These are phyloP conservation scores for Sambucus nigra DNA, from an alignment of 129 eudicot genomes.

Conservation along the genomic window DNA sequence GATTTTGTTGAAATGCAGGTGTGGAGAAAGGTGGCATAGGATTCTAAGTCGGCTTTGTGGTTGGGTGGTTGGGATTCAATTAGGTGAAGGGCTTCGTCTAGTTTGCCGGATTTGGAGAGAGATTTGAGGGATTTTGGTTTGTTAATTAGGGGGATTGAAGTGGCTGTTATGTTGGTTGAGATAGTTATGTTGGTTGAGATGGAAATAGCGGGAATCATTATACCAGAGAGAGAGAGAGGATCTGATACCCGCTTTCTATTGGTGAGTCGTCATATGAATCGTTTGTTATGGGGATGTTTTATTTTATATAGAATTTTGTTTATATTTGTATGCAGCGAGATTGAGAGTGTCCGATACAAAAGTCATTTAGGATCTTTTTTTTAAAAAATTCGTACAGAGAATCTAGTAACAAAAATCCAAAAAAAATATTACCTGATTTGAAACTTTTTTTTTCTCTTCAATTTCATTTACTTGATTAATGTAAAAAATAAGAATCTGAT, in stretches of 20 bases:
- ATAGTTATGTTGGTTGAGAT: constrained; percentile 9
- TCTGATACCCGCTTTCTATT: too few relatives aligned
- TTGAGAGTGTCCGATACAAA: too few relatives aligned
- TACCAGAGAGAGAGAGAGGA: background rate
- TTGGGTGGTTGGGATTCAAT: constrained; percentile 15
- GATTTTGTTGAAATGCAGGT: constrained; percentile 32
- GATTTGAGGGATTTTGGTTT: constrained; percentile 19
- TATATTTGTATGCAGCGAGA: too few relatives aligned
- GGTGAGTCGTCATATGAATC: background rate
- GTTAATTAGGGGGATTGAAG: constrained; percentile 9
- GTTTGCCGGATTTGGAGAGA: constrained; percentile 27
- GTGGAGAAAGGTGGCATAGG: constrained; percentile 28
- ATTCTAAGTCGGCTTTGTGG: constrained; percentile 10
- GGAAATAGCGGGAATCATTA: constrained; percentile 17
- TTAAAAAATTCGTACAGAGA: too few relatives aligned
- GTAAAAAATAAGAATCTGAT: too few relatives aligned
- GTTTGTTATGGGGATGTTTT: too few relatives aligned
- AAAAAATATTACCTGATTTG: too few relatives aligned
- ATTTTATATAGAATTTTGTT: too few relatives aligned
- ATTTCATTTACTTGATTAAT: too few relatives aligned
- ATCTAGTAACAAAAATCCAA: too few relatives aligned
- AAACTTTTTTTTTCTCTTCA: too few relatives aligned
- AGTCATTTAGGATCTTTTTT: too few relatives aligned
- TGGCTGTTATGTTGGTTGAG: constrained; percentile 29
- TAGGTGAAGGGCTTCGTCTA: constrained; percentile 31